Evolutionary conservation across 345 rosid genomes (phyloP), one percentile per base, ranked within the genome.

Genomic region (Bretschneidera sinensis): DNA sequence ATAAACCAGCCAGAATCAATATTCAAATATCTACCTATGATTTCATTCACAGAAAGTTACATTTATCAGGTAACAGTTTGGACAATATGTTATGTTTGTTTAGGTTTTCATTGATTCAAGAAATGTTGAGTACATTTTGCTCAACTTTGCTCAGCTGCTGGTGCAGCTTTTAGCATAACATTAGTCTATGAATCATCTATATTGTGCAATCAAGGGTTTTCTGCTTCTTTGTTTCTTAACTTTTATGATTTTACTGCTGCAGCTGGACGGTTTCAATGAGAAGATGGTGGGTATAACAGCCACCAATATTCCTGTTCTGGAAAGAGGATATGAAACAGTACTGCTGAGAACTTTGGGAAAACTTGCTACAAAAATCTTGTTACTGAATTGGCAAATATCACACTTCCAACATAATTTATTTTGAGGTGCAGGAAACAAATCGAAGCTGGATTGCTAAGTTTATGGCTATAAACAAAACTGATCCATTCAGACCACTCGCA

Each of bases 241-340:
- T 43, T 25, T 48, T 9, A 10, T 48, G 11, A n/a, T 57, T 70
- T 31, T 73, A 43, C 43, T 59, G 20, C 14, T 81, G 87, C 85
- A 92, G 97, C 77, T 92, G 74, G 98, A 92, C 75, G 71, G 67
- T 59, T 62, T 84, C 69, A 89, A 92, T 61, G 97, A 92, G 82
- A 76, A 73, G 82, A 71, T 85, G 55, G 76, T 84, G 63, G 55
- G 49, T 54, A 49, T 58, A 76, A 71, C 76, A 63, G 67, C 63
- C 0, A 62, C 54, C 56, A 73, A 68, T 56, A 65, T 55, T 56
- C 48, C 57, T 52, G 59, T 60, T 62, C 24, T 9, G 21, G 75
- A 68, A 68, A 74, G 80, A 64, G 72, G 25, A 59, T 45, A 24
- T 59, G 60, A 67, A 73, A 77, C 64, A 59, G 66, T 70, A 54